Base-by-base conservation (phyloP, 1,139 yeast genomes). In the Torulaspora pretoriensis region DNA sequence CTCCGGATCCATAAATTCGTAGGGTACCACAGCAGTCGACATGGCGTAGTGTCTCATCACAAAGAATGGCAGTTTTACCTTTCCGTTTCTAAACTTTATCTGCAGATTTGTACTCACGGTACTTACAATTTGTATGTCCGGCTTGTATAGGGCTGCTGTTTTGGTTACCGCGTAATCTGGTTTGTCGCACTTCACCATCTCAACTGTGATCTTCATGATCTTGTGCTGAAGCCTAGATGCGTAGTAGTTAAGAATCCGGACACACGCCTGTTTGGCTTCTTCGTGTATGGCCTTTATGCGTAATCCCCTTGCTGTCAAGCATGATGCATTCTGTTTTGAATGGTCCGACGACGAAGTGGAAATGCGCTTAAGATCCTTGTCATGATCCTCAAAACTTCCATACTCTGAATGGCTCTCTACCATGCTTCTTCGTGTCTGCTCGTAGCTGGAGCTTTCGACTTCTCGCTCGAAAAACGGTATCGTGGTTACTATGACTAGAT, bases 111-210 rank as follows among this genome's bases (percentile, higher is more conserved):
- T 59, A 24, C 67, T 59, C n/a, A 68, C 64, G 2, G 69, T 63
- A 16, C 70, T 64, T 2, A 70, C 53, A 2, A 76, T 52, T 29
- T 78, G 76, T 50, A 79, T 63, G 51, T 75, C 76, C 10, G 87
- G 85, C 53, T 72, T 76, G 57, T 79, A 78, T 26, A 80, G 63
- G 40, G 70, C 68, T 44, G 75, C 69, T 67, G 77, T 74, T 44
- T 75, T 77, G 44, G 72, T 70, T 42, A 80, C 57, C 6, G 78
- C 75, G n/a, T 65, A 64, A 45, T 72, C 74, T 10, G 78, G 59
- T 3, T 63, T 54, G 17, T 53, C 51, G 22, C 59, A 62, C 43
- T 67, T 69, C 12, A 78, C 74, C 49, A 80, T 69, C 53, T 80
- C 85, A 10, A 80, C 74, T 0, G 83, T 77, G 7, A 80, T 63